Percentiles rank a stretch among this genome's conserved stretches.
Conservation (phyloP, 169 alveolate genomes). For the Plasmodium billcollinsi region DNA sequence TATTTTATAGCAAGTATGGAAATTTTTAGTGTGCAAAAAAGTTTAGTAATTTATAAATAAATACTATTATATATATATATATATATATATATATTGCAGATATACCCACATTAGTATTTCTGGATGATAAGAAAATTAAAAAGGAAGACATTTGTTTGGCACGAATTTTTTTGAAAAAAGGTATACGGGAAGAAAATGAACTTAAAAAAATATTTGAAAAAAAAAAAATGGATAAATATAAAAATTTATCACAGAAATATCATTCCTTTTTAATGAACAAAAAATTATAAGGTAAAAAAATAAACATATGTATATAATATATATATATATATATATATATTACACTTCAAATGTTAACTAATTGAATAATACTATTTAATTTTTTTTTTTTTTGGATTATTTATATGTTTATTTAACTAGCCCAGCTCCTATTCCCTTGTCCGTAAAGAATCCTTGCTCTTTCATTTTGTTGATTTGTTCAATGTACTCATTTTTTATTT, state of each 20-base stretch:
- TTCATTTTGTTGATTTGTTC: slow-evolving; percentile 71
- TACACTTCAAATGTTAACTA: no score
- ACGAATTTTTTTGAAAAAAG: slow-evolving; percentile 39
- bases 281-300: slow-evolving; percentile 4
- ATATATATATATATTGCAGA: slow-evolving; percentile 8
- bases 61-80: not conserved
- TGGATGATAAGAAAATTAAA: slow-evolving; percentile 62
- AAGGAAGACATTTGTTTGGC: slow-evolving; percentile 66
- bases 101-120: slow-evolving; percentile 31
- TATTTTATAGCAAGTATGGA: slow-evolving; percentile 55
- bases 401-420: slow-evolving; percentile 32
- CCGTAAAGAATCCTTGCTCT: slow-evolving; percentile 68
- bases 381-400: not conserved
- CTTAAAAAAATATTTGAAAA: slow-evolving; percentile 59
- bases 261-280: slow-evolving; percentile 37
- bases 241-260: slow-evolving; percentile 41
- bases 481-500: slow-evolving; percentile 52
- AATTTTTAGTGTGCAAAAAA: not conserved
- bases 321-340: not conserved
- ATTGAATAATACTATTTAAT: not conserved
- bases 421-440: slow-evolving; percentile 73
- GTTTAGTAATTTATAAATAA: no score
- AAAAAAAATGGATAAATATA: slow-evolving; percentile 49
- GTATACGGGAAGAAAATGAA: slow-evolving; percentile 39
- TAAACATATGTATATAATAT: no score